phyloP scores from a whole-genome alignment of 805 yeast genomes.

The Saturnispora sanitii region DNA sequence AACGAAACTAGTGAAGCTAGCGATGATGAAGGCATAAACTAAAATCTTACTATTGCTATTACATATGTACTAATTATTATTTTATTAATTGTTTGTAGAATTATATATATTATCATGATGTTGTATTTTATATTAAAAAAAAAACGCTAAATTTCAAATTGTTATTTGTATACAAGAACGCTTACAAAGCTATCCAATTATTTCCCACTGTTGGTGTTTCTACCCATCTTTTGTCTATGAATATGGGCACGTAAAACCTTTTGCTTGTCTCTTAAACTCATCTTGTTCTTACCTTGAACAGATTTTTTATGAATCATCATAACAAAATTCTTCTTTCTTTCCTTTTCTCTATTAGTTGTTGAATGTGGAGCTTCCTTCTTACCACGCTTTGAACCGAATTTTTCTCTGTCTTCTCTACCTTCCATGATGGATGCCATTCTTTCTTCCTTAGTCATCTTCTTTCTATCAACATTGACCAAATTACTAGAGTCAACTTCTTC shows the following conservation, averaged over 20 bases:
- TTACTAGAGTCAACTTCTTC: conserved; percentile 74
- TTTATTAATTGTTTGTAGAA: too few relatives aligned
- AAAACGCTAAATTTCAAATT: too few relatives aligned
- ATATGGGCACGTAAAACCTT: conserved; percentile 78
- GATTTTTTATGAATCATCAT: conserved; percentile 96
- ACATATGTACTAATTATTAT: too few relatives aligned
- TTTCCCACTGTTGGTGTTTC: conserved; percentile 8
- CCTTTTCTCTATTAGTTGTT: conserved; percentile 93
- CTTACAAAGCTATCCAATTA: too few relatives aligned
- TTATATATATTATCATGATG: too few relatives aligned
- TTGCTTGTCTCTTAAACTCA: conserved; percentile 86
- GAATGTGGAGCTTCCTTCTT: conserved; percentile 69
- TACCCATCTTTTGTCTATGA: conserved; percentile 69
- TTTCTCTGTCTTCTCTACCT: conserved; percentile 89
- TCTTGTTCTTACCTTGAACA: conserved; percentile 88
- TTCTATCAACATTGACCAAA: conserved; percentile 69
- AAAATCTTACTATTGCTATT: too few relatives aligned
- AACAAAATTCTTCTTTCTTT: conserved; percentile 95
- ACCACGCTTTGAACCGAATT: conserved; percentile 82
- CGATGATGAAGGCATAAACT: too few relatives aligned
- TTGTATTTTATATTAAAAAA: too few relatives aligned
- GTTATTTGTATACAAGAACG: too few relatives aligned
- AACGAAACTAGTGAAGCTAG: conserved; percentile 24
- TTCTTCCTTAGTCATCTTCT: conserved; percentile 84
- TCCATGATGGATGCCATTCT: conserved; percentile 78